Conservation (phyloP, 129 eudicot species). For the Artemisia argyi region DNA sequence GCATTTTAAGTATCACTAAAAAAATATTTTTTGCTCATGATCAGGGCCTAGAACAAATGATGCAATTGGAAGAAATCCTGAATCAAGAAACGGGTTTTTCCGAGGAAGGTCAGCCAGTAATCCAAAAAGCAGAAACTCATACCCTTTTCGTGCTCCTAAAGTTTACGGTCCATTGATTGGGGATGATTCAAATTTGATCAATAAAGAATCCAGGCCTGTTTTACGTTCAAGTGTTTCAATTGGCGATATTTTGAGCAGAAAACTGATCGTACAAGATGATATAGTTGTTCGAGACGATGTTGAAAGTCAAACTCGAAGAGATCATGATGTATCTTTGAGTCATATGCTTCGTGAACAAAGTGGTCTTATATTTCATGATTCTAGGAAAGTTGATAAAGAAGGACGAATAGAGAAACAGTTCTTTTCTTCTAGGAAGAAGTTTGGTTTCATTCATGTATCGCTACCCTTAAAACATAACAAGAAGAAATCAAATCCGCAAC, state of each 20-base stretch:
- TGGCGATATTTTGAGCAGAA: slow-evolving; percentile 61
- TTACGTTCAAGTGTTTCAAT: slow-evolving; percentile 61
- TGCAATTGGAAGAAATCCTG: slow-evolving; percentile 23
- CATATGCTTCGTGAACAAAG: slow-evolving; percentile 81
- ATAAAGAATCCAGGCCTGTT: slow-evolving; percentile 38
- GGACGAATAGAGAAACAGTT: slow-evolving; percentile 50
- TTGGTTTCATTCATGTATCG: slow-evolving; percentile 75
- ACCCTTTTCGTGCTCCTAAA: slow-evolving; percentile 28
- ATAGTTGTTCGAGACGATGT: slow-evolving; percentile 44
- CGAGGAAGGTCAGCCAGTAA: slow-evolving; percentile 22
- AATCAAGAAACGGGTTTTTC: slow-evolving; percentile 12
- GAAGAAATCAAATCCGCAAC: slow-evolving; percentile 48
- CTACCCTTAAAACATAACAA: slow-evolving; percentile 54
- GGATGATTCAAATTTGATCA: slow-evolving; percentile 32
- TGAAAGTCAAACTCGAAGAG: slow-evolving; percentile 40
- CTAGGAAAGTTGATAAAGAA: slow-evolving; percentile 37
- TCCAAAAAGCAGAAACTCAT: slow-evolving; percentile 32
- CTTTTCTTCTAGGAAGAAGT: slow-evolving; percentile 63
- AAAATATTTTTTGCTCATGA: neutral
- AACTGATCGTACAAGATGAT: slow-evolving; percentile 59
- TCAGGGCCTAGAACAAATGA: slow-evolving; percentile 28
- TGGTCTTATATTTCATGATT: slow-evolving; percentile 51
- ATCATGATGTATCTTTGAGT: slow-evolving; percentile 53
- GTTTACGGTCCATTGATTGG: slow-evolving; percentile 27
- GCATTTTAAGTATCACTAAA: neutral